Evolutionary conservation across 352 stramenopile genomes (phyloP).

Genomic region (Globisporangium recalcitrans): DNA sequence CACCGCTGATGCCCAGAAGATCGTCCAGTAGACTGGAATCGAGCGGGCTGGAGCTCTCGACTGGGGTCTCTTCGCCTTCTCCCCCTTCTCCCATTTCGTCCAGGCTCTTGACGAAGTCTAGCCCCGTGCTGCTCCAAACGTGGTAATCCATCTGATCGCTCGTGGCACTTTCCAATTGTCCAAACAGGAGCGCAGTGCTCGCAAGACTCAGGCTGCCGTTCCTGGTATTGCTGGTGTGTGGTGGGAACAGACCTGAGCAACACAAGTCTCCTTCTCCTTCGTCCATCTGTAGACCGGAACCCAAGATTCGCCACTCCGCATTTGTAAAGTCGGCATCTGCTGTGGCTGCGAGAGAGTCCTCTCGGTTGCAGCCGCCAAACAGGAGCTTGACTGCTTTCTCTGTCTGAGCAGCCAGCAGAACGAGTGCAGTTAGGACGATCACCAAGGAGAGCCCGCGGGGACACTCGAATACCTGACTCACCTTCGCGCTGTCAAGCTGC

Average conservation of each 20-base stretch:
- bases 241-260: background rate
- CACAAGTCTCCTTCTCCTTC: background rate
- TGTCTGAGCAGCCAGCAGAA: background rate
- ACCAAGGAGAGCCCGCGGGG: background rate
- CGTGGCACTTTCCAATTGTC: background rate
- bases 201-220: background rate
- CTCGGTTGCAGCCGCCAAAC: background rate
- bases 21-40: constrained; percentile 2
- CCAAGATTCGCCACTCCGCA: background rate
- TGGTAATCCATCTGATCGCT: background rate
- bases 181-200: background rate
- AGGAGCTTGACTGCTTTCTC: background rate
- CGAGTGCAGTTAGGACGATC: no score
- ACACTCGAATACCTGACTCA: background rate
- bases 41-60: background rate
- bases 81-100: background rate
- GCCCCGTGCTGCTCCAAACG: background rate
- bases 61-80: background rate
- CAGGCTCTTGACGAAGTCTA: background rate
- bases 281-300: background rate
- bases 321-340: background rate
- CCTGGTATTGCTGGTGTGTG: background rate
- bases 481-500: background rate
- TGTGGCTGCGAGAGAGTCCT: background rate
- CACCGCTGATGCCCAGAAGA: background rate